These are phyloP conservation scores for Spironucleus salmonicida DNA, from an alignment of 208 protist genomes.

Conservation along the genomic window DNA sequence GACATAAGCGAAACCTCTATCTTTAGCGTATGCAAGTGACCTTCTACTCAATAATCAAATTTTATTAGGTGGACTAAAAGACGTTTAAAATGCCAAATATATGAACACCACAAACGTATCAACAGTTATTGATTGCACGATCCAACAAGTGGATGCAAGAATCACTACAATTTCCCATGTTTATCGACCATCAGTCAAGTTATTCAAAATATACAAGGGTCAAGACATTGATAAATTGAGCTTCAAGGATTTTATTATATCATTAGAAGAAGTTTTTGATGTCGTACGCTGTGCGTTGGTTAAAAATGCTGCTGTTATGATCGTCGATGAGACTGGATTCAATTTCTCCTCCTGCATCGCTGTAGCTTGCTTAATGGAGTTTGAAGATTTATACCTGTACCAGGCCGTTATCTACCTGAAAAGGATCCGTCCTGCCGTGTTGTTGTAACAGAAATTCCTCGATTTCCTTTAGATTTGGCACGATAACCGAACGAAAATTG, in stretches of 20 bases:
- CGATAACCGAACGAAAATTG: neutral
- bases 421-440: neutral
- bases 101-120: too few species aligned
- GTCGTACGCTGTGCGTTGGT: neutral
- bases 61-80: too few species aligned
- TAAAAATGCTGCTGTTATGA: neutral
- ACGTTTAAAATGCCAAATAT: too few species aligned
- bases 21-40: too few species aligned
- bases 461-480: slow-evolving; percentile 14
- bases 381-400: neutral
- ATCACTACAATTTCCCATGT: too few species aligned
- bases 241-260: neutral
- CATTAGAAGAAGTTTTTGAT: neutral
- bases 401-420: neutral
- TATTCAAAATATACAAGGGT: too few species aligned
- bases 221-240: too few species aligned
- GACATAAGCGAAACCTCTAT: too few species aligned
- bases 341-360: neutral
- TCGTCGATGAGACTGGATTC: neutral
- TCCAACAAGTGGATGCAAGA: too few species aligned
- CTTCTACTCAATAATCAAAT: too few species aligned
- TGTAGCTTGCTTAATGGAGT: slow-evolving; percentile 1
- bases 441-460: neutral
- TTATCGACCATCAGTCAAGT: too few species aligned
- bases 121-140: too few species aligned